Conservation (phyloP, 257 asterid species). For the Henckelia pumila region DNA sequence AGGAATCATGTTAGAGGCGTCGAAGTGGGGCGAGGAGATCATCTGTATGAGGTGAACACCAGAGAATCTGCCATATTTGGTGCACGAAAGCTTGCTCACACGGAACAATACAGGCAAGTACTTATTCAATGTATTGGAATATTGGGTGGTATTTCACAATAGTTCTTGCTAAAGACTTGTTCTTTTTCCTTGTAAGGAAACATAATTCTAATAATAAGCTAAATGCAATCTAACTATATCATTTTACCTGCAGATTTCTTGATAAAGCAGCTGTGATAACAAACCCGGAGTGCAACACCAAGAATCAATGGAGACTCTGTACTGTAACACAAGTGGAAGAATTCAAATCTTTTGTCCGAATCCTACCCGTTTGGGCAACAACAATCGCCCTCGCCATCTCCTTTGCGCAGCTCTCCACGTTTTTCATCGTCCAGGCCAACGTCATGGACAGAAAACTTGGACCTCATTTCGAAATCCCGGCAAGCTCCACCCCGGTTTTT, state of each 20-base stretch:
- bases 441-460: conserved; percentile 47
- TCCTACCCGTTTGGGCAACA: conserved; percentile 58
- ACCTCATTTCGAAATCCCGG: conserved; percentile 41
- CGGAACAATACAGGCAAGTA: conserved; percentile 56
- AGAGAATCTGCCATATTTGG: conserved; percentile 57
- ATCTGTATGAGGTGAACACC: conserved; percentile 55
- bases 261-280: conserved; percentile 50
- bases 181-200: not conserved
- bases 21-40: conserved; percentile 21
- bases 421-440: conserved; percentile 51
- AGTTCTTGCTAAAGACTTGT: too few relatives aligned
- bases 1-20: conserved; percentile 56
- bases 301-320: conserved; percentile 47
- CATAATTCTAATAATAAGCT: not conserved
- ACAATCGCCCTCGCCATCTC: conserved; percentile 59
- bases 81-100: conserved; percentile 56
- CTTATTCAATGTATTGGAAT: not conserved
- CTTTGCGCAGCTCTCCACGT: conserved; percentile 54
- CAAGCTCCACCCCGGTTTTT: conserved; percentile 65
- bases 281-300: conserved; percentile 29
- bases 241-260: conserved; percentile 32
- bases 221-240: not conserved
- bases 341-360: conserved; percentile 49
- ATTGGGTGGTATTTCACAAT: too few relatives aligned
- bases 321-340: conserved; percentile 67